Base-by-base conservation (phyloP, 495 filamentous ascomycete species). In the Venustampulla echinocandica region DNA sequence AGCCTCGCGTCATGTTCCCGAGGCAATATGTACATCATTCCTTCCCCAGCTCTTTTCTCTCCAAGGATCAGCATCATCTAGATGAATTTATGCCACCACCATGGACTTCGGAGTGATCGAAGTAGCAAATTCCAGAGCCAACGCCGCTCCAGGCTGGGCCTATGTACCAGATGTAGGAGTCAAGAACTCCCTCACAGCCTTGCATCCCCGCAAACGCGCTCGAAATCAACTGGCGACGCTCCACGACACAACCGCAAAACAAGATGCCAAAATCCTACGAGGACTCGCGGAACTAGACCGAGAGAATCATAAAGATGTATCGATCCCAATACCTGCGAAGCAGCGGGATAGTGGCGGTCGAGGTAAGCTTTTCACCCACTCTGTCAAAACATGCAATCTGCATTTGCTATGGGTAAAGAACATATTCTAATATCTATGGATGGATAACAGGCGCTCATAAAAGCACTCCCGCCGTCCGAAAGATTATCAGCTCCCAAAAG, bases 401-500 rank as follows among this genome's bases (percentile, higher is more conserved):
- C n/a, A n/a, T n/a, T n/a, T n/a, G n/a, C n/a, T n/a, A n/a, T n/a
- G n/a, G 19, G 17, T 20, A 30, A 19, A 32, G 25, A 15, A 28
- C 21, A 7, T 9, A 17, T 17, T 20, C 10, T 42, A 15, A 40
- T 40, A 23, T 13, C 40, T 27, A 39, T 27, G 18, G 20, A 17
- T 11, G 13, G 45, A 18, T 34, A 58, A 50, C 37, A 17, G 58
- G 39, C 52, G 60, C 59, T 47, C 67, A 61, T 44, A 87, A 89
- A 62, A 72, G 75, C 45, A 88, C 88, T 14, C 70, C 83, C 2
- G 85, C 82, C 58, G 85, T 92, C n/a, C 84, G 87, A 53, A 84
- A 85, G 58, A 92, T 96, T 53, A 69, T 95, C n/a, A 78, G 81
- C 54, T 89, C 82, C 2, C 85, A 93, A 62, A 95, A 95, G 69